Evolutionary conservation across 495 filamentous ascomycete species (phyloP).

Genomic region (Pyrenula aspistea): DNA sequence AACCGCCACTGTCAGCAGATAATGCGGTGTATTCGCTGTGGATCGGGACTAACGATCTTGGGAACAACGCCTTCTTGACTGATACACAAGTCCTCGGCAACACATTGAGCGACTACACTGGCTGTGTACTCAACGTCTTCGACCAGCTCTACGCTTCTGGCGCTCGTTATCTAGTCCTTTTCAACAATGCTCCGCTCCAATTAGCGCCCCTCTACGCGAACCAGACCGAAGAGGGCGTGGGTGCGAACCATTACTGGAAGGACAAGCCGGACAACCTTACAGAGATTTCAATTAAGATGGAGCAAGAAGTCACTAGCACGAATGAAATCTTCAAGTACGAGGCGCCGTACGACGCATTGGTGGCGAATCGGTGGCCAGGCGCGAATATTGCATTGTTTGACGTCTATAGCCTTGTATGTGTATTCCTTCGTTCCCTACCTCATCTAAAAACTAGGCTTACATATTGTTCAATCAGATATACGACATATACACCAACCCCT

Average conservation of each 20-base stretch:
- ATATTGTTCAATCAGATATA: constrained; percentile 27
- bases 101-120: constrained; percentile 42
- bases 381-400: constrained; percentile 53
- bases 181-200: constrained; percentile 49
- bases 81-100: constrained; percentile 41
- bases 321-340: constrained; percentile 54
- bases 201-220: constrained; percentile 41
- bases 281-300: constrained; percentile 44
- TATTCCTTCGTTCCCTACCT: not conserved
- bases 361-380: constrained; percentile 43
- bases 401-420: constrained; percentile 42
- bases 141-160: constrained; percentile 45
- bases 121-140: constrained; percentile 45
- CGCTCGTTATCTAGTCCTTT: constrained; percentile 50
- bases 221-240: constrained; percentile 29
- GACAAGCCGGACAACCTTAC: constrained; percentile 37
- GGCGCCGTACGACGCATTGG: constrained; percentile 37
- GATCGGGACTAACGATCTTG: constrained; percentile 68
- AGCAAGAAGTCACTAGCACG: constrained; percentile 42
- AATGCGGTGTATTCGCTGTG: constrained; percentile 56
- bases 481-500: constrained; percentile 48
- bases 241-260: constrained; percentile 41
- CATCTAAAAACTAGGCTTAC: not conserved
- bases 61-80: constrained; percentile 41
- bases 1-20: constrained; percentile 19